Evolutionary conservation across 805 yeast species (phyloP).

Genomic region (Lachancea cidri): DNA sequence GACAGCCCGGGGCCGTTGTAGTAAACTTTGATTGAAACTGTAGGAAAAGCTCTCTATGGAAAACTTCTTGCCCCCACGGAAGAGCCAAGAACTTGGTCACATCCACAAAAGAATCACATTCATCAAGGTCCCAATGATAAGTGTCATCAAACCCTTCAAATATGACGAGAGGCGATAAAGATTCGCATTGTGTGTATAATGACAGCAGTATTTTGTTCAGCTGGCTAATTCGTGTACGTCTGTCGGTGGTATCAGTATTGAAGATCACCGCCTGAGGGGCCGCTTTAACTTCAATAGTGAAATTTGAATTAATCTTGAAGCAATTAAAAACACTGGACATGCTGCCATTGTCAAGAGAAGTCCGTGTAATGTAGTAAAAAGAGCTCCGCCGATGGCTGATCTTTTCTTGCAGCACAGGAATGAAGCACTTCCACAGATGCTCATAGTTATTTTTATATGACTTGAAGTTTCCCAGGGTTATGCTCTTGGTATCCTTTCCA

Average conservation of each 20-base stretch:
- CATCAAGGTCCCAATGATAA: conserved; percentile 18
- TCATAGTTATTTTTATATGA: conserved; percentile 16
- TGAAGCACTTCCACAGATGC: conserved; percentile 19
- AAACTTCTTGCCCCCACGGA: conserved; percentile 21
- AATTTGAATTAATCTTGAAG: conserved; percentile 14
- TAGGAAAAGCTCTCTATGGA: conserved; percentile 6
- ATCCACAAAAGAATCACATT: conserved; percentile 11
- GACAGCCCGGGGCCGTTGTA: neutral
- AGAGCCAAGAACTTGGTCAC: conserved; percentile 16
- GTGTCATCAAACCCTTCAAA: conserved; percentile 21
- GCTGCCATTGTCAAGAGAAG: conserved; percentile 15
- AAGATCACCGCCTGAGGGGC: conserved; percentile 18
- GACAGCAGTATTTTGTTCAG: neutral
- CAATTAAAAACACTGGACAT: conserved; percentile 21
- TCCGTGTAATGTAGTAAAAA: conserved; percentile 17
- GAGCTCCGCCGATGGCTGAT: conserved; percentile 9
- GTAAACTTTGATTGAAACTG: neutral
- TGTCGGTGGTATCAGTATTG: neutral
- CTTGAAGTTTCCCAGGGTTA: conserved; percentile 15
- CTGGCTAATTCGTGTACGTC: neutral
- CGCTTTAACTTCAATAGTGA: conserved; percentile 8
- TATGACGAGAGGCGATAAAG: conserved; percentile 13
- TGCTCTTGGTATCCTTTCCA: conserved; percentile 14
- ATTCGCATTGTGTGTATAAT: neutral
- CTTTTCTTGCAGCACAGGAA: conserved; percentile 14